Evolutionary conservation across 164 flowering plant species (phyloP).

Genomic region (Liquidambar formosana): DNA sequence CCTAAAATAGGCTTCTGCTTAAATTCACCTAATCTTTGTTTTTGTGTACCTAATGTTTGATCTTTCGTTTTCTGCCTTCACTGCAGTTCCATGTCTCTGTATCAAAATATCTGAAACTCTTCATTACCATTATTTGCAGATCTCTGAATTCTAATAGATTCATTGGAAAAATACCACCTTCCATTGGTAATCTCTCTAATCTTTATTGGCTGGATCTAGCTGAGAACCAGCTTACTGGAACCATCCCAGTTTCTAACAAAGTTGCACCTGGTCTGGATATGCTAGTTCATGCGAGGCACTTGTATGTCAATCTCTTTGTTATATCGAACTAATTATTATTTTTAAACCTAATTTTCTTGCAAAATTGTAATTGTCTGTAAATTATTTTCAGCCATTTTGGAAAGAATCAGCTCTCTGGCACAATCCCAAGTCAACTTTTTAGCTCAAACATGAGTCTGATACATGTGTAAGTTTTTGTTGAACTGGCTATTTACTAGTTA

Average conservation of each 20-base stretch:
- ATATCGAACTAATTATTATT: neutral
- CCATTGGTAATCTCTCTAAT: constrained; percentile 46
- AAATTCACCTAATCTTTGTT: no score
- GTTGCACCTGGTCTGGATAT: constrained; percentile 51
- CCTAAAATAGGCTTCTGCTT: no score
- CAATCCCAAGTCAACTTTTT: constrained; percentile 7
- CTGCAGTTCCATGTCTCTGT: no score
- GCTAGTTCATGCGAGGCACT: constrained; percentile 49
- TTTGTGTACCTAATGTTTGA: no score
- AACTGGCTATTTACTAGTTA: no score
- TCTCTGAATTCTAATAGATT: constrained; percentile 51
- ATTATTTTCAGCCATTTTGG: constrained; percentile 50
- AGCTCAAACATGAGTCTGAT: constrained; percentile 39
- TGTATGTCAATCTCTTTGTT: constrained; percentile 36
- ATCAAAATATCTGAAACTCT: no score
- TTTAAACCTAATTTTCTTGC: neutral
- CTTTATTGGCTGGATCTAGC: constrained; percentile 64
- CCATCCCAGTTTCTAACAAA: constrained; percentile 51
- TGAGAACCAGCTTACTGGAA: constrained; percentile 50
- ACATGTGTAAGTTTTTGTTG: constrained; percentile 41
- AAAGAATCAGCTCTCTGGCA: neutral
- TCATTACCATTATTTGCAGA: constrained; percentile 26
- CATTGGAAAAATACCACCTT: constrained; percentile 47
- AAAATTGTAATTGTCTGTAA: neutral
- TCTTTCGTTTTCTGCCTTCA: no score